These are phyloP conservation scores for Micractinium conductrix DNA, from an alignment of 139 green algal genomes.

Conservation along the genomic window DNA sequence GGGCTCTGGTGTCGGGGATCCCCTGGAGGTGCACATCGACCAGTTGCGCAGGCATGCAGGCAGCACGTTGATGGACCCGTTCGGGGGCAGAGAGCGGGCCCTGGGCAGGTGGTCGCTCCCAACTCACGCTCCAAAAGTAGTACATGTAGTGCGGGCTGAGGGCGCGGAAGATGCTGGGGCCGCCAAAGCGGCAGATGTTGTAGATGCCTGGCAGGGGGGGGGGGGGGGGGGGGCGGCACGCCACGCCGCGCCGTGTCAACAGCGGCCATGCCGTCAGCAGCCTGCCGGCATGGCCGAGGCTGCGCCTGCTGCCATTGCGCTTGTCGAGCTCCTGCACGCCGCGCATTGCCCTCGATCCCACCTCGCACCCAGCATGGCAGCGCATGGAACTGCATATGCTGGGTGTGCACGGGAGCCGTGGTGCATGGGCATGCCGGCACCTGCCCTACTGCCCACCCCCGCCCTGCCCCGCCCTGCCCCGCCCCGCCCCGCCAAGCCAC, in stretches of 20 bases:
- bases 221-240: neutral
- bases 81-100: neutral
- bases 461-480: neutral
- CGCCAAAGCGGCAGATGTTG: constrained; percentile 50
- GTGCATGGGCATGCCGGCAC: no score
- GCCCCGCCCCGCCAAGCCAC: no score
- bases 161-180: constrained; percentile 29
- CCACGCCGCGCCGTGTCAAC: no score
- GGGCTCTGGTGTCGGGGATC: no score
- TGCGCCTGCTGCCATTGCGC: no score
- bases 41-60: neutral
- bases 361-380: neutral
- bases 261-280: no score
- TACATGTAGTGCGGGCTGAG: constrained; percentile 47
- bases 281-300: no score
- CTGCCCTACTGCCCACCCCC: neutral
- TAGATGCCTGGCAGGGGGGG: constrained; percentile 42
- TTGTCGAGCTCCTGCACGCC: no score
- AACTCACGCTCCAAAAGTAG: constrained; percentile 30
- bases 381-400: no score
- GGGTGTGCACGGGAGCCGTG: no score
- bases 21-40: no score
- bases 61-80: neutral
- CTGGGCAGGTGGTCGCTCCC: neutral
- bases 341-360: no score